These are phyloP conservation scores for Creolimax fragrantissima DNA, from an alignment of 78 protist genomes.

Conservation along the genomic window DNA sequence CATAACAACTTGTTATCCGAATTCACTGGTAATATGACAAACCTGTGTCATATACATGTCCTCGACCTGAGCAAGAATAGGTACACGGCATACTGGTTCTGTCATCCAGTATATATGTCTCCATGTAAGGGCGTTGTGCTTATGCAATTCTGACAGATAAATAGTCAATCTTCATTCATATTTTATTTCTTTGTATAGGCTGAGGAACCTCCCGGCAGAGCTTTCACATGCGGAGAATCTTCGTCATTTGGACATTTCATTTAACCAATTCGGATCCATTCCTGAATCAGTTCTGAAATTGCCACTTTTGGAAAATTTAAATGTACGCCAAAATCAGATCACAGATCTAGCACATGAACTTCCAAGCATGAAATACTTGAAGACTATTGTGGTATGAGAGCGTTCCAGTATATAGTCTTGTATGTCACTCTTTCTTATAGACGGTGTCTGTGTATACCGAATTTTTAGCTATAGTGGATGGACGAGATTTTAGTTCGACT, in stretches of 20 bases:
- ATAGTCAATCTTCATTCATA: too few species aligned
- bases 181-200: too few species aligned
- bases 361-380: neutral
- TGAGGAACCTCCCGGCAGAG: too few species aligned
- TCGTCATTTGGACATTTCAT: neutral
- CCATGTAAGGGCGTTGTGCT: too few species aligned
- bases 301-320: neutral
- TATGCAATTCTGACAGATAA: too few species aligned
- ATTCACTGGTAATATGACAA: neutral
- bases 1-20: neutral
- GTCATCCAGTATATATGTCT: too few species aligned
- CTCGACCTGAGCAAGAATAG: neutral
- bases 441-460: too few species aligned
- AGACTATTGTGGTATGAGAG: neutral
- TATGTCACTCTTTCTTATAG: too few species aligned
- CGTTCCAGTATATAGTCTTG: too few species aligned
- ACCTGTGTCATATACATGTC: neutral
- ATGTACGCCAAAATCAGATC: neutral
- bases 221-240: neutral
- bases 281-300: neutral
- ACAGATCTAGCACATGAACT: neutral
- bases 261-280: neutral
- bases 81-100: too few species aligned
- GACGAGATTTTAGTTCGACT: too few species aligned
- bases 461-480: too few species aligned